phyloP scores from a whole-genome alignment of 1,139 yeast genomes.

The Kluyveromyces sp. region DNA sequence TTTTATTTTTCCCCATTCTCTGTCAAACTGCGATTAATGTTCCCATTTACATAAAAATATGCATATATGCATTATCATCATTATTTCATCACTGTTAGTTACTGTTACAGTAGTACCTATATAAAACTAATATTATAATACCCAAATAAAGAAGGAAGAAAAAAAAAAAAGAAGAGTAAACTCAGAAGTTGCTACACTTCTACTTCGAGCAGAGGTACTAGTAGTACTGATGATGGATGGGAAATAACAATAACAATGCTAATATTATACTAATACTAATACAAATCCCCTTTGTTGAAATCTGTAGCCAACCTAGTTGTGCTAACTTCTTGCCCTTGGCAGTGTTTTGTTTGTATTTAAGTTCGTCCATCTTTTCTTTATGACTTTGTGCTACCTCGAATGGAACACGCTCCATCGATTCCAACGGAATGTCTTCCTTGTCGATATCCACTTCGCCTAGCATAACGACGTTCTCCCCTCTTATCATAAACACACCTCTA shows the following conservation, averaged over 20 bases:
- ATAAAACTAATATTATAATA: too few relatives aligned
- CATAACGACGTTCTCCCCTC: conserved; percentile 97
- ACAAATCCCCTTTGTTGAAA: conserved; percentile 45
- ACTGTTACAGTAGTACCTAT: too few relatives aligned
- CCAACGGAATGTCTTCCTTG: conserved; percentile 66
- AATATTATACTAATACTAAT: conserved; percentile 25
- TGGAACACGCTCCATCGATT: conserved; percentile 47
- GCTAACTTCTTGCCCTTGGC: conserved; percentile 42
- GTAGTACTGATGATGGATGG: too few relatives aligned
- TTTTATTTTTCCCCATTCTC: too few relatives aligned
- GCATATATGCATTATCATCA: too few relatives aligned
- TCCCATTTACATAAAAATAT: too few relatives aligned
- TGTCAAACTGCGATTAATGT: too few relatives aligned
- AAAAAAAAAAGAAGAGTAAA: too few relatives aligned
- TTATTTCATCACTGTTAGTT: too few relatives aligned
- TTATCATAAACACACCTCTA: conserved; percentile 77
- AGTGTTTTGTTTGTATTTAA: conserved; percentile 38
- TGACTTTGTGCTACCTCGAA: conserved; percentile 52
- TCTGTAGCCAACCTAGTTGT: conserved; percentile 48
- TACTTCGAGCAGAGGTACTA: too few relatives aligned
- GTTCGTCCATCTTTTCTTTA: conserved; percentile 35
- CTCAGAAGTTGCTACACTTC: too few relatives aligned
- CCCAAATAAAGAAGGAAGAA: too few relatives aligned
- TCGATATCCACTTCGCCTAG: conserved; percentile 92
- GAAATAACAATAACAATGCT: background rate